Percentiles rank a stretch among this genome's conserved stretches.
Evolutionary conservation across 495 filamentous ascomycete species (phyloP).

Genomic region (Lepidopterella palustris): DNA sequence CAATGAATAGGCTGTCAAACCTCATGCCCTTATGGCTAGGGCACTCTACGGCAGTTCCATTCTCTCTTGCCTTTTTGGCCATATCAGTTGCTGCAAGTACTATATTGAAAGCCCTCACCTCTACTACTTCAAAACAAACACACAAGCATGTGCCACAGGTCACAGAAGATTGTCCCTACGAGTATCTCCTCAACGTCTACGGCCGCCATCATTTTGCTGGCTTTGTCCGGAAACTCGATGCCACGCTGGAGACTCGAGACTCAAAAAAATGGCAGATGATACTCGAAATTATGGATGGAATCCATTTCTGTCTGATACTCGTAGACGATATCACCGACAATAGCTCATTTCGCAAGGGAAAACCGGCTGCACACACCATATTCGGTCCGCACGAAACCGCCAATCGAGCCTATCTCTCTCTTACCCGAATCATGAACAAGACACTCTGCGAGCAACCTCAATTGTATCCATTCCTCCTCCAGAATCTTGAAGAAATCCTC

Average conservation of each 20-base stretch:
- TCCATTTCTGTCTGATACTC: slow-evolving; percentile 36
- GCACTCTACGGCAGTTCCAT: too few relatives aligned
- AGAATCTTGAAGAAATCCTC: slow-evolving; percentile 31
- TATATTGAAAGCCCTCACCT: too few relatives aligned
- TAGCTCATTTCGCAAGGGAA: slow-evolving; percentile 34
- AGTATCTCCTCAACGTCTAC: slow-evolving; percentile 24
- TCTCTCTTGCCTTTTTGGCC: too few relatives aligned
- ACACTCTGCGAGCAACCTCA: slow-evolving; percentile 20
- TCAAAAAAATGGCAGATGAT: slow-evolving; percentile 26
- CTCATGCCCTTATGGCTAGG: too few relatives aligned
- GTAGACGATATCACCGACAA: slow-evolving; percentile 37
- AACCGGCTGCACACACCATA: slow-evolving; percentile 31
- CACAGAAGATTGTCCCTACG: slow-evolving; percentile 15
- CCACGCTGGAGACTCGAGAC: slow-evolving; percentile 25
- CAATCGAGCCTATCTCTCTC: slow-evolving; percentile 33
- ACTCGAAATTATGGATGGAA: slow-evolving; percentile 33
- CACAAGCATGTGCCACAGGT: too few relatives aligned
- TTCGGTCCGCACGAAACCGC: slow-evolving; percentile 33
- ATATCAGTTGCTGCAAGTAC: too few relatives aligned
- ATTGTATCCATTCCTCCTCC: slow-evolving; percentile 26
- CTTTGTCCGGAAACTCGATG: slow-evolving; percentile 29
- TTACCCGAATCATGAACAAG: slow-evolving; percentile 29
- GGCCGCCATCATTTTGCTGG: slow-evolving; percentile 32
- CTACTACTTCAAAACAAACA: too few relatives aligned
- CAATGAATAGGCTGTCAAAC: too few relatives aligned